A percentile compares a stretch with the other conserved stretches of the same genome.
phyloP scores from a whole-genome alignment of 225 moss, liverwort and hornwort genomes.

The Pleurozium schreberi region DNA sequence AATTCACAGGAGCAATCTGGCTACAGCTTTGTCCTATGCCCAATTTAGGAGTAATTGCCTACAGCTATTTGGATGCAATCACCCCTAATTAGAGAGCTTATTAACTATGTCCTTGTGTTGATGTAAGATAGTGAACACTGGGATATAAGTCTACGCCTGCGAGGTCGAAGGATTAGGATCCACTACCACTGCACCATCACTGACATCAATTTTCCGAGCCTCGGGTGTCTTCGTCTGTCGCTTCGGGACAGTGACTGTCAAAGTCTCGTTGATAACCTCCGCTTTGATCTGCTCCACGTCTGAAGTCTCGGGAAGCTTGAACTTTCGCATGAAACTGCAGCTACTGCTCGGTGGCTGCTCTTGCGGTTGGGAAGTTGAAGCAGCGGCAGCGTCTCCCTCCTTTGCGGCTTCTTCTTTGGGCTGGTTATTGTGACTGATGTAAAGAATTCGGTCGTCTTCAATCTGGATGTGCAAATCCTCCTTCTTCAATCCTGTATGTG shows the following conservation, averaged over 20 bases:
- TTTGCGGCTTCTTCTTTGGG: background rate
- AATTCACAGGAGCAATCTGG: background rate
- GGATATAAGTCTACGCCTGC: background rate
- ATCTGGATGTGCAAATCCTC: background rate
- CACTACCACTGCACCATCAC: background rate
- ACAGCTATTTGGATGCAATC: background rate
- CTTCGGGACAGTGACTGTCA: conserved; percentile 3
- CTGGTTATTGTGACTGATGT: background rate
- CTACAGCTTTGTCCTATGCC: background rate
- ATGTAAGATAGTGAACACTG: no score
- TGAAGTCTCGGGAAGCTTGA: background rate
- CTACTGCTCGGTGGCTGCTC: background rate
- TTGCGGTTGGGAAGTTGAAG: background rate
- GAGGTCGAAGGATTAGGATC: background rate
- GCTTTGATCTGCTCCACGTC: conserved; percentile 5
- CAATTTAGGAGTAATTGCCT: background rate
- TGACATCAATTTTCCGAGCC: background rate
- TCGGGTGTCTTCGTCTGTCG: background rate
- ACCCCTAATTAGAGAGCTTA: background rate
- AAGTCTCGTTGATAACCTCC: background rate
- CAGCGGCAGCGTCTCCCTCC: background rate
- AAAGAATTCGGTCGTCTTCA: background rate
- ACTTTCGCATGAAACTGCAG: background rate
- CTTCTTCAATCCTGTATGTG: background rate
- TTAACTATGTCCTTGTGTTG: background rate